Evolutionary conservation across 1,284 basidiomycete species (phyloP), one percentile per base, ranked within the genome.

Genomic region (Athelia psychrophila): DNA sequence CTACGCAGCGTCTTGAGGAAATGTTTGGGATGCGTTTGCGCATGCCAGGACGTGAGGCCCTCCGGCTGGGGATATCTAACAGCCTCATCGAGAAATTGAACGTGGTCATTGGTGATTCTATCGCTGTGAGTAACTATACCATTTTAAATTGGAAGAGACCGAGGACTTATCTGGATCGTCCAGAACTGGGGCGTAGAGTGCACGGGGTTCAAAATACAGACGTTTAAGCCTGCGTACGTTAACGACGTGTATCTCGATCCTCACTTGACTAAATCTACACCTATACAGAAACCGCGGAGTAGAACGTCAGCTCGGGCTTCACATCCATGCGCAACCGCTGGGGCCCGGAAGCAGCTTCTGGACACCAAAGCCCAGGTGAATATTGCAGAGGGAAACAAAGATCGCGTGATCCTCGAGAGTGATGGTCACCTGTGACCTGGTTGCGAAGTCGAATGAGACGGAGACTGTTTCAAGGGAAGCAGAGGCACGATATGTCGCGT

Each of bases 141-240:
- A 13, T 30, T 30, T 30, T 5, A 13, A 13, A 30, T 5, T 6
- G 72, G 27, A 30, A 5, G 13, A 6, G 13, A 13, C 27, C n/a
- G n/a, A n/a, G n/a, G n/a, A n/a, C n/a, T 30, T 22, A 44, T 20
- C 23, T 15, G 25, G 19, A n/a, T 22, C 20, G 12, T 16, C 15
- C 54, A 77, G 73, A 75, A 70, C 56, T 81, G 79, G 79, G 78
- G 78, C 44, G 76, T 81, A 6, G 74, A 78, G 49, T 79, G 78
- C 53, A 77, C 78, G 2, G 64, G 77, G 47, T 81, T 80, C 56
- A 78, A 81, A 55, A 68, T 81, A 19, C 78, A 81, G 56, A 74
- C 71, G 0, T 80, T 80, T 68, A 70, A 78, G 50, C 78, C 78
- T 3, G 74, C 74, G 38, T 42, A 42, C 16, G 38, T 22, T 9